A percentile compares a stretch with the other conserved stretches of the same genome.
phyloP scores from a whole-genome alignment of 2,329 filamentous ascomycete species.

The Shiraia bambusicola region DNA sequence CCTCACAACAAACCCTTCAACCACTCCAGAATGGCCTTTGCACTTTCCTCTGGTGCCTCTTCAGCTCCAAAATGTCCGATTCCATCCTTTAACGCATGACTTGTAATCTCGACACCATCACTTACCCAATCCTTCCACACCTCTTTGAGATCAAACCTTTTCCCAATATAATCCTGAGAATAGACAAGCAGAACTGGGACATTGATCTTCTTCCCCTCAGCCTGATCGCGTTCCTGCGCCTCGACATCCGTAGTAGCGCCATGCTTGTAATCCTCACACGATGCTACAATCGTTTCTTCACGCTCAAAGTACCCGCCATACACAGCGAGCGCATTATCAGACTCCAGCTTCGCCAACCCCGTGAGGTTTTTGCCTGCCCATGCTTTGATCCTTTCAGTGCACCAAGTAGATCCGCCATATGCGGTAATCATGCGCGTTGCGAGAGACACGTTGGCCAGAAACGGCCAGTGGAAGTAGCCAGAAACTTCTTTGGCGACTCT shows the following conservation, averaged over 20 bases:
- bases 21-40: slow-evolving; percentile 43
- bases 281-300: slow-evolving; percentile 48
- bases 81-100: slow-evolving; percentile 51
- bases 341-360: slow-evolving; percentile 14
- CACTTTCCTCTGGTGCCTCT: slow-evolving; percentile 52
- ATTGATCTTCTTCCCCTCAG: slow-evolving; percentile 47
- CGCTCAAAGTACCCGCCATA: slow-evolving; percentile 51
- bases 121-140: slow-evolving; percentile 55
- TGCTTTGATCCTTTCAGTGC: slow-evolving; percentile 38
- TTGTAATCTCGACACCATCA: slow-evolving; percentile 50
- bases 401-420: slow-evolving; percentile 47
- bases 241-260: slow-evolving; percentile 56
- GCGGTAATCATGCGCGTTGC: slow-evolving; percentile 54
- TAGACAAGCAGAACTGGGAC: slow-evolving; percentile 55
- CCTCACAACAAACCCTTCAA: slow-evolving; percentile 12
- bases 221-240: slow-evolving; percentile 51
- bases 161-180: slow-evolving; percentile 53
- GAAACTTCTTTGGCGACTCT: slow-evolving; percentile 45
- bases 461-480: slow-evolving; percentile 62
- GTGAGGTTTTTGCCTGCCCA: slow-evolving; percentile 33
- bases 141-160: slow-evolving; percentile 50
- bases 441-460: slow-evolving; percentile 56
- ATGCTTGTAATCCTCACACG: slow-evolving; percentile 60
- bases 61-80: slow-evolving; percentile 61
- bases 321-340: slow-evolving; percentile 39